These are phyloP conservation scores for Trichothecium roseum DNA, from an alignment of 2,329 filamentous ascomycete genomes.

Conservation along the genomic window DNA sequence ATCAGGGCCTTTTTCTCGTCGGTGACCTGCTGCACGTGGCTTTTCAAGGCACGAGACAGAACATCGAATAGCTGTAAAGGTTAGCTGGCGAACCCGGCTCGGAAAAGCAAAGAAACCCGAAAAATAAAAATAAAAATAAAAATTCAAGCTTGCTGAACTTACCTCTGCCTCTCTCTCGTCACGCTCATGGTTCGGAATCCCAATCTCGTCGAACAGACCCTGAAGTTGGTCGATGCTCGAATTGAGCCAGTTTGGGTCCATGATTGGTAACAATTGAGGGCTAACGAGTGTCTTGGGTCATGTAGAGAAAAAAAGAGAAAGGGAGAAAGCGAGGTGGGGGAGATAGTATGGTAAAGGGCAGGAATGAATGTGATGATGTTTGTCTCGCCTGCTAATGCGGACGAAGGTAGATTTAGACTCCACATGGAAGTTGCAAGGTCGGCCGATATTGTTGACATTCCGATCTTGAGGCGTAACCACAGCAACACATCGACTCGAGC, in stretches of 20 bases:
- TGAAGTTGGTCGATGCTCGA: constrained; percentile 89
- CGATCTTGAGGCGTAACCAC: too few species aligned
- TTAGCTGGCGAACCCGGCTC: background rate
- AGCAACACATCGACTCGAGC: too few species aligned
- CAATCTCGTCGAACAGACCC: constrained; percentile 93
- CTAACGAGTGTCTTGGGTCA: background rate
- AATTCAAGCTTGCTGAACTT: constrained; percentile 17
- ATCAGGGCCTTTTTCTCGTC: constrained; percentile 82
- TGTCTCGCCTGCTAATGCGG: too few species aligned
- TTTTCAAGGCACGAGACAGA: constrained; percentile 83
- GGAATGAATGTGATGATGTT: background rate
- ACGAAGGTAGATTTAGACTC: too few species aligned
- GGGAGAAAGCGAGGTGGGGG: background rate
- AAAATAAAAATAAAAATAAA: constrained; percentile 2
- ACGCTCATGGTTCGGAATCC: constrained; percentile 86
- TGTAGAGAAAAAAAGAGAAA: background rate
- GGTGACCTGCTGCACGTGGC: constrained; percentile 75
- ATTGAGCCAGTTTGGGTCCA: constrained; percentile 39
- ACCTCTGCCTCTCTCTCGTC: constrained; percentile 86
- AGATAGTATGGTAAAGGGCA: background rate
- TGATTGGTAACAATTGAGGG: background rate
- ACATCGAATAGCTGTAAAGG: constrained; percentile 69
- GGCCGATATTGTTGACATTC: too few species aligned
- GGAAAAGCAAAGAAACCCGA: background rate
- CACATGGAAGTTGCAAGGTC: too few species aligned